phyloP scores from a whole-genome alignment of 139 green algal species.

The Mychonastes homosphaera region DNA sequence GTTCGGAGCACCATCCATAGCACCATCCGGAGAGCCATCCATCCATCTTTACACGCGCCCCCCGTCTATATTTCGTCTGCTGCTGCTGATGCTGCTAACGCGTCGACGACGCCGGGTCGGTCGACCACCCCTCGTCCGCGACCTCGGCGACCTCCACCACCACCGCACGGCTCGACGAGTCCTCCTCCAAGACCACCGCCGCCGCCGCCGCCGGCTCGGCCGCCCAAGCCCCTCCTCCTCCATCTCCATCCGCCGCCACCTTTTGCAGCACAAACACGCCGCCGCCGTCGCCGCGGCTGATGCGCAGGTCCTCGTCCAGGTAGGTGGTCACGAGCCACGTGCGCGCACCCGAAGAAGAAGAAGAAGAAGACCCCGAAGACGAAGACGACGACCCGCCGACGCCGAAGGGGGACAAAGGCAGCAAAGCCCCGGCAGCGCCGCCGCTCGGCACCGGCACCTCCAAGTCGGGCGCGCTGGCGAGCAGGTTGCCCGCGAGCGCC shows the following conservation, averaged over 20 bases:
- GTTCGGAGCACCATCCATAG: no score
- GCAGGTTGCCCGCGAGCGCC: constrained; percentile 2
- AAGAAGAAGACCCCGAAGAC: neutral
- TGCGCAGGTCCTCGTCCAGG: constrained; percentile 61
- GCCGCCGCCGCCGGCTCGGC: no score
- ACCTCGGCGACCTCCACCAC: no score
- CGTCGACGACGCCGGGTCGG: no score
- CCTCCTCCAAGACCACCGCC: no score
- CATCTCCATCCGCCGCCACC: constrained; percentile 7
- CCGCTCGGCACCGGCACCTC: constrained; percentile 20
- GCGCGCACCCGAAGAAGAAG: neutral
- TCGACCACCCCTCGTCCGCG: no score
- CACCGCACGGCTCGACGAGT: no score
- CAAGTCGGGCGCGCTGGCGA: constrained; percentile 10
- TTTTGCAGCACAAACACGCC: constrained; percentile 52
- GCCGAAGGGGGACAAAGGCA: neutral
- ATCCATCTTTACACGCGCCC: no score
- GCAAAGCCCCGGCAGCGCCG: neutral
- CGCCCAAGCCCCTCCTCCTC: no score
- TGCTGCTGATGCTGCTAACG: no score
- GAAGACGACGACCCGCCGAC: neutral
- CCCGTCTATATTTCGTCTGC: no score
- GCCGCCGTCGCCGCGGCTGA: constrained; percentile 42
- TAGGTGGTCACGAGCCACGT: constrained; percentile 80
- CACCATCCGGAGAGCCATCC: no score